Evolutionary conservation across 352 stramenopile species (phyloP).

Genomic region (Phytophthora nicotianae): DNA sequence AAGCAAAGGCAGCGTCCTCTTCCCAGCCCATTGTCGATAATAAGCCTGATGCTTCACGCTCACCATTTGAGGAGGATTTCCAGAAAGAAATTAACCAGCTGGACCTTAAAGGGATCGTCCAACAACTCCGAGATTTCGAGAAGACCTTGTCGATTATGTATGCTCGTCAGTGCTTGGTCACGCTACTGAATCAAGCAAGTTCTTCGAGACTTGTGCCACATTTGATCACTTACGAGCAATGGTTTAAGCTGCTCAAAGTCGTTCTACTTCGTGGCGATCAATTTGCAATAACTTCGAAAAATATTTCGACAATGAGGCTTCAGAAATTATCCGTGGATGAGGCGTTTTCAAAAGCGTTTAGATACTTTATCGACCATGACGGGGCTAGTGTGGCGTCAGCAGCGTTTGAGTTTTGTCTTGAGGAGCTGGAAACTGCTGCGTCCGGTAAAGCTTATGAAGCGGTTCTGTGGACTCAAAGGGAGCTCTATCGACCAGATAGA

Average conservation of each 20-base stretch:
- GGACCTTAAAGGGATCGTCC: slow-evolving; percentile 20
- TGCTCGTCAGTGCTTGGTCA: slow-evolving; percentile 30
- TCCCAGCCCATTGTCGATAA: slow-evolving; percentile 7
- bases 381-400: slow-evolving; percentile 13
- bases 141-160: slow-evolving; percentile 41
- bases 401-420: slow-evolving; percentile 59
- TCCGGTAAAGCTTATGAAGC: slow-evolving; percentile 60
- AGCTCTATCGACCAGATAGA: slow-evolving; percentile 54
- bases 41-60: neutral
- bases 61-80: slow-evolving; percentile 30
- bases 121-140: slow-evolving; percentile 32
- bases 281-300: slow-evolving; percentile 32
- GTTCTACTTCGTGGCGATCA: slow-evolving; percentile 60
- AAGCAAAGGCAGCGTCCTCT: slow-evolving; percentile 4
- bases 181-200: slow-evolving; percentile 22
- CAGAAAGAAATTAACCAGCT: slow-evolving; percentile 28
- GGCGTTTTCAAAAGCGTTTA: slow-evolving; percentile 22
- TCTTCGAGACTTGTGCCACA: too few species aligned
- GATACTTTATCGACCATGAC: slow-evolving; percentile 18
- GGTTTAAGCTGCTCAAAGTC: slow-evolving; percentile 56
- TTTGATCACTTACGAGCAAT: slow-evolving; percentile 26
- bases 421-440: slow-evolving; percentile 66
- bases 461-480: slow-evolving; percentile 78
- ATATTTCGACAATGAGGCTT: neutral
- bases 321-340: slow-evolving; percentile 17